Conservation (phyloP, 176 grass and related monocot species). For the Saccharum spontaneum region DNA sequence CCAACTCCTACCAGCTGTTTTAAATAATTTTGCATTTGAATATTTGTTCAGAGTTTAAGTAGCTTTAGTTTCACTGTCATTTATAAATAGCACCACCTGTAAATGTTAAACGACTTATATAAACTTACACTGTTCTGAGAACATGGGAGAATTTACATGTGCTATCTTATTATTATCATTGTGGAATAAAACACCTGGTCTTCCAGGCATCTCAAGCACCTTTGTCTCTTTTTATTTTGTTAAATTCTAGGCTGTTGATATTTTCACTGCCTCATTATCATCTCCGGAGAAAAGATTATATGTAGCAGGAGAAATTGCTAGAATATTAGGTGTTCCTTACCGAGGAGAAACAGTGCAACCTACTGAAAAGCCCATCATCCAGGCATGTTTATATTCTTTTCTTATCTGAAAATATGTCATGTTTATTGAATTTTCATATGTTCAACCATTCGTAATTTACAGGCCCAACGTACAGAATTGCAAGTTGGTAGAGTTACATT, state of each 20-base stretch:
- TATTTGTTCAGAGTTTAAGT: not conserved
- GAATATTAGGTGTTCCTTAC: slow-evolving; percentile 47
- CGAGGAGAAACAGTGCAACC: slow-evolving; percentile 39
- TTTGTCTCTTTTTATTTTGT: slow-evolving; percentile 21
- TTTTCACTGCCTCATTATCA: slow-evolving; percentile 70
- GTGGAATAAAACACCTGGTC: not conserved
- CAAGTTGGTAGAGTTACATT: slow-evolving; percentile 87
- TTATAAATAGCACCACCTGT: not conserved
- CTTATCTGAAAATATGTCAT: not conserved
- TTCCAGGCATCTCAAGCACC: slow-evolving; percentile 6
- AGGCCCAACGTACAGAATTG: slow-evolving; percentile 51
- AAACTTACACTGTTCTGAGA: not conserved
- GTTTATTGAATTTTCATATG: slow-evolving; percentile 13
- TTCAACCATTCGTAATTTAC: slow-evolving; percentile 39
- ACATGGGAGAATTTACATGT: not conserved
- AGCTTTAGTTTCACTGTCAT: not conserved
- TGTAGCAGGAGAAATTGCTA: slow-evolving; percentile 73
- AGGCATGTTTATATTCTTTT: slow-evolving; percentile 47
- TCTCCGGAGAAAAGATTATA: slow-evolving; percentile 58
- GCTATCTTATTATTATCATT: slow-evolving; percentile 14
- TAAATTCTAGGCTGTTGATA: slow-evolving; percentile 68
- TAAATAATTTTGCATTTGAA: not conserved
- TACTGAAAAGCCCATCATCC: slow-evolving; percentile 65
- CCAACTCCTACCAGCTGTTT: not conserved
- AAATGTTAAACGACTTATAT: slow-evolving; percentile 10